Percentiles rank a stretch among this genome's conserved stretches.
These are phyloP conservation scores for Trichoderma gamsii DNA, from an alignment of 495 filamentous ascomycete species.

Conservation along the genomic window DNA sequence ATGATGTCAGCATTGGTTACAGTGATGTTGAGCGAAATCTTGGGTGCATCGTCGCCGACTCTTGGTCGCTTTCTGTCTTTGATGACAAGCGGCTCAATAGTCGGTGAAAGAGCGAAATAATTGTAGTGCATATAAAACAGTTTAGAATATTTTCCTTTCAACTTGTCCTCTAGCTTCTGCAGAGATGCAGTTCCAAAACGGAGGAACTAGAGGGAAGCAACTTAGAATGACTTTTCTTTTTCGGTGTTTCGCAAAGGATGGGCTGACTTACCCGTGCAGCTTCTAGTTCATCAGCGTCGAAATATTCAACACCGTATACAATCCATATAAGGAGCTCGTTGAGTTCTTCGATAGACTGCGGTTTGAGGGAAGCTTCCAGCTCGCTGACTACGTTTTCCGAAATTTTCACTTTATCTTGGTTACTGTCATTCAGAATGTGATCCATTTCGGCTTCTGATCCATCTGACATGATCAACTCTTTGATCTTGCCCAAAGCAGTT, in stretches of 20 bases:
- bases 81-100: constrained; percentile 15
- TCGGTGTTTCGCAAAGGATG: constrained; percentile 16
- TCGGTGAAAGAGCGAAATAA: constrained; percentile 18
- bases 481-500: constrained; percentile 17
- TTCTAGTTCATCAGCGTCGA: constrained; percentile 19
- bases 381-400: constrained; percentile 20
- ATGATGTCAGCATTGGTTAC: constrained; percentile 24
- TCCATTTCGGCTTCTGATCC: constrained; percentile 25
- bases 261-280: constrained; percentile 21
- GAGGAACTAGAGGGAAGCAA: neutral
- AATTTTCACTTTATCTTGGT: constrained; percentile 19
- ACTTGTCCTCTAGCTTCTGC: constrained; percentile 17
- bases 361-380: constrained; percentile 21
- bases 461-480: constrained; percentile 22
- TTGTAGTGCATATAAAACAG: constrained; percentile 18
- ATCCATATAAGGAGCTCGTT: constrained; percentile 28
- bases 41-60: constrained; percentile 22
- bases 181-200: constrained; percentile 21
- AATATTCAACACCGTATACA: constrained; percentile 18
- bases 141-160: constrained; percentile 25
- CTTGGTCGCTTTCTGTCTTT: constrained; percentile 20
- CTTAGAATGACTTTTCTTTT: neutral
- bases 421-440: constrained; percentile 21
- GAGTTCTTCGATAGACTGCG: constrained; percentile 25
- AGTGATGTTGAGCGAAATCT: constrained; percentile 24